Evolutionary conservation across 768 basidiomycete genomes (phyloP), one percentile per base, ranked within the genome.

Genomic region (Pleurotus tuber-regium): DNA sequence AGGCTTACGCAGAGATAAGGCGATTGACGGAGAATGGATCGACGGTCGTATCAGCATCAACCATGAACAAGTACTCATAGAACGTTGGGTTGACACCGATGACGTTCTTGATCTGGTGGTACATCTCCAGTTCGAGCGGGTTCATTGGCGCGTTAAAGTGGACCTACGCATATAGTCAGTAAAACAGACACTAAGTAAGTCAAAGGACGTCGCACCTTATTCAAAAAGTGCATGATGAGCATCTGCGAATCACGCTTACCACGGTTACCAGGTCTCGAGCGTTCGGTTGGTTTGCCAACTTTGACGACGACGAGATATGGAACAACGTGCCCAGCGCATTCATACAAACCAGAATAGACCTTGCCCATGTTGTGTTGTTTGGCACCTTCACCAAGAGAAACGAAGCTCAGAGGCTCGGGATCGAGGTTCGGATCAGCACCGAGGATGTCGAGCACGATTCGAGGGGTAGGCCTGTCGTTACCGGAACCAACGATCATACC

Each of bases 61-160:
- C 83, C 65, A 84, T 93, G 72, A 96, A 89, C 54, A 94, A 58
- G 61, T 95, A 98, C 70, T 98, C 97, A 70, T 98, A 99, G 72
- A 98, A 98, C 0, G 92, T 87, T 2, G 96, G 97, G 69, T 99
- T 97, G 62, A 99, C 93, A 68, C 97, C 97, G 60, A 99, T 98
- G 49, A 98, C 94, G 62, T 99, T 99, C 80, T 98, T 93, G 78
- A 98, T 94, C 69, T 99, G 97, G 66, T 98, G 97, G 64, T 94
- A 98, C 74, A 99, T 96, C 73, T 99, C 97, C 48, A 99, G 71
- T 70, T 99, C 97, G 55, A 96, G 70, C 1, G 97, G 97, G 62
- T 89, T 92, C 97, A 99, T 98, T 0, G 94, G 87, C 18, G 92
- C 69, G 66, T 95, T 92, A 70, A 96, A 98, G 69, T 98, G 97